Percentiles rank a stretch among this genome's conserved stretches.
phyloP scores from a whole-genome alignment of 176 grass and related monocot species.

The Bothriochloa decipiens region DNA sequence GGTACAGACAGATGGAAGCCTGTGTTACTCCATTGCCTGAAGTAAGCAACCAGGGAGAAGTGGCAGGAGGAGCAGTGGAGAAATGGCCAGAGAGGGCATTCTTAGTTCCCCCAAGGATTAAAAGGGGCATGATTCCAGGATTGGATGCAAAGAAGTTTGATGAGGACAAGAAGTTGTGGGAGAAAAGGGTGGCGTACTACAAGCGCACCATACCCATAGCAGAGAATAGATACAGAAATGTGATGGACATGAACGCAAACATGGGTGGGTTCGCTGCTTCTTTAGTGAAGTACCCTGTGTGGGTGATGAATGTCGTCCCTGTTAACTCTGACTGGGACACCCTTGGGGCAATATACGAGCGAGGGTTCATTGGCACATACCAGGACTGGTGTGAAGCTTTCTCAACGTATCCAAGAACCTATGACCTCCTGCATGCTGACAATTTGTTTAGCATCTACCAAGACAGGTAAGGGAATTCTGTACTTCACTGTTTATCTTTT shows the following conservation, averaged over 20 bases:
- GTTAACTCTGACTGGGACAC: conserved; percentile 70
- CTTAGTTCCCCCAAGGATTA: conserved; percentile 78
- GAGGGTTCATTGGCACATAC: conserved; percentile 92
- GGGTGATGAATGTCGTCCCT: conserved; percentile 93
- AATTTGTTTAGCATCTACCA: conserved; percentile 91
- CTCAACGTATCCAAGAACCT: conserved; percentile 95
- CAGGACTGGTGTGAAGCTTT: conserved; percentile 99
- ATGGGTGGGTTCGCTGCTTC: conserved; percentile 82
- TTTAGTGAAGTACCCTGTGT: conserved; percentile 68
- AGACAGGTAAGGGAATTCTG: conserved; percentile 61
- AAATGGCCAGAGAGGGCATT: conserved; percentile 90
- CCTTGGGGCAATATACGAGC: conserved; percentile 78
- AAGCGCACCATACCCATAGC: conserved; percentile 59
- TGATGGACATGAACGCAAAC: conserved; percentile 98
- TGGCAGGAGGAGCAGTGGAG: conserved; percentile 66
- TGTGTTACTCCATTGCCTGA: conserved; percentile 92
- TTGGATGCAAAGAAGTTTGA: conserved; percentile 74
- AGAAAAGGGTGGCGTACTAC: conserved; percentile 68
- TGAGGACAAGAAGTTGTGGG: conserved; percentile 86
- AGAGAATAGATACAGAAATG: conserved; percentile 76
- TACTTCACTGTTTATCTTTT: neutral
- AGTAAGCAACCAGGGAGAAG: conserved; percentile 70
- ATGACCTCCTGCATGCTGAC: conserved; percentile 92
- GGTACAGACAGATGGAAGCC: conserved; percentile 89
- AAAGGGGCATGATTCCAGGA: conserved; percentile 72